Evolutionary conservation across 2,329 filamentous ascomycete species (phyloP), one percentile per base, ranked within the genome.

Genomic region (Fusarium sp.): DNA sequence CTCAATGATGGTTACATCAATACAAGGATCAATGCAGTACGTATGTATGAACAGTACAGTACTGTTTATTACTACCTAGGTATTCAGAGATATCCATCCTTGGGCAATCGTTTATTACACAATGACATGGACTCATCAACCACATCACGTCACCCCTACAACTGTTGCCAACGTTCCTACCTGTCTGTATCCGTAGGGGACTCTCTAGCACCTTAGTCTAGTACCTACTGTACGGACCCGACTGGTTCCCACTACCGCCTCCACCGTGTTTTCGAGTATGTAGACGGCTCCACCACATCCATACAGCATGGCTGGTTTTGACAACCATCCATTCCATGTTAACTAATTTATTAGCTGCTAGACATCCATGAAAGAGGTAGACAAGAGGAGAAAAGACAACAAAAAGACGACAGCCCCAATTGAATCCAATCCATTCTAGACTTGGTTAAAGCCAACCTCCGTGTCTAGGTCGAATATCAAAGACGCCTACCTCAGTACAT

Each of bases 281-380:
- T 21, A 7, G 30, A 61, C 41, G 49, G 55, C 63, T 71, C 68
- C 68, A 71, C 68, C 59, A 45, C 55, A 58, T 71, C 59, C 48
- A 49, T 41, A 34, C 32, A 27, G 42, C 34, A 54, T 45, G 53
- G 34, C 34, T 61, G 56, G 59, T 27, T 51, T 32, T 62, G 58
- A 30, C 45, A 62, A 53, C 34, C 34, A 37, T 37, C 34, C 34
- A 37, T 37, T 37, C 25, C 8, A 27, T 27, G 34, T n/a, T 37
- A 37, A 18, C 34, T 37, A 37, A 37, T 18, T 37, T 37, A 25
- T 51, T 32, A 32, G 34, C 34, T 23, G 42, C 27, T 45, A 45
- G 32, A 28, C 41, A 37, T 37, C 34, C 34, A 50, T 64, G 61
- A 25, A 50, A 47, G 27, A 42, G 51, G 34, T 45, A 50, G 27